Evolutionary conservation across 108 stramenopile species (phyloP), one percentile per base, ranked within the genome.

Genomic region (Parietichytrium sp.): DNA sequence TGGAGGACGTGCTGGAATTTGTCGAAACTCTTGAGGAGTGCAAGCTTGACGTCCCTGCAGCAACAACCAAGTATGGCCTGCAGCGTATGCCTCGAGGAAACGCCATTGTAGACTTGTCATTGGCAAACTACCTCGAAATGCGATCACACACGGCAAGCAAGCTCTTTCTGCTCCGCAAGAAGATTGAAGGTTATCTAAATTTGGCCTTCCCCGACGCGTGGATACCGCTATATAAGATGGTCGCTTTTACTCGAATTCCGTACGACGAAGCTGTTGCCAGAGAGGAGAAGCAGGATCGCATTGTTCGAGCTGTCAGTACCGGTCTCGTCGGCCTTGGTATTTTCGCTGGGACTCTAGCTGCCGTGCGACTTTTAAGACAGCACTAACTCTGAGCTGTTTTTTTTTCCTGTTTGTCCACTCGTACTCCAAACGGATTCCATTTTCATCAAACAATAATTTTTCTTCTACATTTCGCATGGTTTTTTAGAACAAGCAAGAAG

Each of bases 1-100:
- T 94, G 29, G 88, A 91, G 80, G 95, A 96, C 87, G 93, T 91
- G 31, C 84, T 92, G n/a, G 86, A 85, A 42, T 78, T 93, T 47
- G 82, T 49, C 31, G 84, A 77, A 18, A 54, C 79, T 4, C 47
- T 79, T 7, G 48, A 6, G n/a, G 3, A 33, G 30, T 36, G 51
- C 45, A 3, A 23, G 8, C 29, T 33, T 12, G 81, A 81, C 29
- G 7, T 87, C 6, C 48, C 4, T 18, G 18, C 0, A 3, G 79
- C 78, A 4, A 25, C 72, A 20, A 8, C 15, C 20, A 18, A 6
- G 16, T 87, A 54, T 18, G 47, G 48, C 2, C 6, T 16, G 29
- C 15, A 23, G 1, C 53, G 86, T 16, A 79, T 55, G 82, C 82
- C 78, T 0, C 23, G 54, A 3, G 86, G 33, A 2, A 29, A 87